Evolutionary conservation across 1,139 yeast species (phyloP), one percentile per base, ranked within the genome.

Genomic region (Candida buenavistaensis): DNA sequence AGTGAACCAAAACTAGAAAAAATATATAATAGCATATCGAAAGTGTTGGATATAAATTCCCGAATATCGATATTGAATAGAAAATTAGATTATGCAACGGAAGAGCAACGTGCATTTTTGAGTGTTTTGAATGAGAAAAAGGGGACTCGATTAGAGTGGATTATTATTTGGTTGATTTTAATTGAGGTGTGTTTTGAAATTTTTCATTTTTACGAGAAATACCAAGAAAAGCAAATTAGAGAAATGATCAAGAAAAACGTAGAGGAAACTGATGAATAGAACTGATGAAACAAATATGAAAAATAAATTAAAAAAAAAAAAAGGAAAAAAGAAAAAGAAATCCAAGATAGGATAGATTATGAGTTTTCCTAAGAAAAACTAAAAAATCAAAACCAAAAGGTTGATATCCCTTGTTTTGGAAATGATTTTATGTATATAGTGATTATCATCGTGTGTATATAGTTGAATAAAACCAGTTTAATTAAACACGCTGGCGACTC

Each of bases 41-140:
- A 74, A 36, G 78, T 78, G 23, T 64, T 89, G 37, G 97, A 89
- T 52, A 80, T 89, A 17, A 70, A 74, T 23, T 85, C 92, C 2
- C 66, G 97, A 44, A 85, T 89, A 30, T 70, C 80, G 23, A 87
- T 88, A 27, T 64, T 89, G 53, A 89, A 89, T 58, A 72, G 90
- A 37, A 88, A 89, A 53, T 64, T 89, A 37, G 97, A 89, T 55
- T 89, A 89, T 57, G 90, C 95, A 1, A 82, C 95, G 1, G 96
- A 89, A 43, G 95, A 89, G 55, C 86, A 87, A 17, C 72, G 88
- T 15, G 90, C 90, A 1, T 64, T 89, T 30, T 70, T 88, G 43
- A 75, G 84, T 16, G 83, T 88, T 6, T 59, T 89, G 40, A 83
- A 80, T 41, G 96, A 88, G 48, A 79, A 81, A 49, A 85, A 83